A percentile compares a stretch with the other conserved stretches of the same genome.
Evolutionary conservation across 2,329 filamentous ascomycete genomes (phyloP).

Genomic region (Neophaeococcomyces mojaviensis): DNA sequence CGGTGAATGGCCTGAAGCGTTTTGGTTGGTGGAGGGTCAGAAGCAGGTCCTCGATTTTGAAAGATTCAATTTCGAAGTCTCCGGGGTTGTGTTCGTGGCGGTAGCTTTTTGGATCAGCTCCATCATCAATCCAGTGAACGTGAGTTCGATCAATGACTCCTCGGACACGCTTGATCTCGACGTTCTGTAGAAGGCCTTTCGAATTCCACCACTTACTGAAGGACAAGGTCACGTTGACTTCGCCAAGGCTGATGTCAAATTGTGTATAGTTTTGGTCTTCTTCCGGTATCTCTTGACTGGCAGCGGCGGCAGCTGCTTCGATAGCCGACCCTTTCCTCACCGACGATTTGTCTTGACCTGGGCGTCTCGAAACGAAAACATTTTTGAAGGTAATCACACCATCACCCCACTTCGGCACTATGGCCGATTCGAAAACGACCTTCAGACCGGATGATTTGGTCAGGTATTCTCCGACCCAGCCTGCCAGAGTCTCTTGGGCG

Average conservation of each 20-base stretch:
- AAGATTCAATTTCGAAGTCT: constrained; percentile 94
- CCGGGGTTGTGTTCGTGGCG: constrained; percentile 80
- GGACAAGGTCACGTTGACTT: constrained; percentile 90
- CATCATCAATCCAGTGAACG: constrained; percentile 61
- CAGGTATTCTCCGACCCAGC: constrained; percentile 90
- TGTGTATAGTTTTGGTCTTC: constrained; percentile 98
- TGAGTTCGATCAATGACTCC: constrained; percentile 87
- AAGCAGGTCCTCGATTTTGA: constrained; percentile 89
- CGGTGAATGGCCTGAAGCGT: constrained; percentile 85
- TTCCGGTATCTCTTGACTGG: constrained; percentile 45
- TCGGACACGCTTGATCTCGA: constrained; percentile 87
- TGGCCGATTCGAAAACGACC: constrained; percentile 93
- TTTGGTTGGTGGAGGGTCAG: constrained; percentile 86
- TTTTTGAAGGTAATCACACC: constrained; percentile 95
- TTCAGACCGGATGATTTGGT: constrained; percentile 89
- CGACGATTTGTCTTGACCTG: constrained; percentile 67
- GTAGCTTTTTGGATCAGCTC: constrained; percentile 75
- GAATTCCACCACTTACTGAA: constrained; percentile 99
- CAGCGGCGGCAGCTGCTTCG: constrained; percentile 76
- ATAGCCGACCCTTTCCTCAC: constrained; percentile 88
- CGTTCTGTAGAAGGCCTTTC: constrained; percentile 81
- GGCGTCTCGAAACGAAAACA: constrained; percentile 86
- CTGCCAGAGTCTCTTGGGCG: constrained; percentile 89
- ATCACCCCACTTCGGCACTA: constrained; percentile 91
- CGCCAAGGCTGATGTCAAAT: constrained; percentile 90